A percentile compares a stretch with the other conserved stretches of the same genome.
These are phyloP conservation scores for Phytophthora megakarya DNA, from an alignment of 352 stramenopile species.

Conservation along the genomic window DNA sequence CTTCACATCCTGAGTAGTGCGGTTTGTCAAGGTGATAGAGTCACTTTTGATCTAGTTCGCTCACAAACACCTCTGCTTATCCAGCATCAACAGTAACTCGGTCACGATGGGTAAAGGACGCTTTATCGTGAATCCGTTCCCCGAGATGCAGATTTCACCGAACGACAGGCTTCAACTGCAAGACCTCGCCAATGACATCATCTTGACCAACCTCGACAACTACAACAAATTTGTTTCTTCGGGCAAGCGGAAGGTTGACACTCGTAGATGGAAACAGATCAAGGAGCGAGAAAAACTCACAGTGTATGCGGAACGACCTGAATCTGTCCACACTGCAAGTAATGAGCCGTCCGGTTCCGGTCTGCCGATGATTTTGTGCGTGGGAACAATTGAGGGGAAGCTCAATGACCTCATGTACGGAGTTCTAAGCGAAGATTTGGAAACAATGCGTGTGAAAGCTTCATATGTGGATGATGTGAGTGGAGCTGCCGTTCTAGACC, in stretches of 20 bases:
- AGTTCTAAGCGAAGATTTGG: conserved; percentile 27
- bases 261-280: conserved; percentile 39
- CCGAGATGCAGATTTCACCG: conserved; percentile 26
- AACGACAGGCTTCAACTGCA: conserved; percentile 22
- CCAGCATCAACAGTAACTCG: neutral
- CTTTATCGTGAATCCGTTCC: conserved; percentile 41
- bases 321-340: neutral
- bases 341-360: conserved; percentile 1
- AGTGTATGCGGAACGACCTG: conserved; percentile 34
- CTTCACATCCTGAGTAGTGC: neutral
- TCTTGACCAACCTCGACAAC: conserved; percentile 21
- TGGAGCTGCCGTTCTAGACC: conserved; percentile 28
- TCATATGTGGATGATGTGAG: conserved; percentile 31
- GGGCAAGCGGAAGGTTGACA: conserved; percentile 25
- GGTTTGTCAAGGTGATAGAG: neutral
- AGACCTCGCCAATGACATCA: conserved; percentile 28
- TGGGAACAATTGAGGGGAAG: conserved; percentile 24
- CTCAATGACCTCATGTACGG: conserved; percentile 34
- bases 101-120: conserved; percentile 27
- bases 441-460: conserved; percentile 31
- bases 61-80: conserved; percentile 16
- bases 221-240: conserved; percentile 29
- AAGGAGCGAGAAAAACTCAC: conserved; percentile 38
- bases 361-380: conserved; percentile 25
- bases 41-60: neutral